phyloP scores from a whole-genome alignment of 331 rosid species.

The Quercus tomentella region DNA sequence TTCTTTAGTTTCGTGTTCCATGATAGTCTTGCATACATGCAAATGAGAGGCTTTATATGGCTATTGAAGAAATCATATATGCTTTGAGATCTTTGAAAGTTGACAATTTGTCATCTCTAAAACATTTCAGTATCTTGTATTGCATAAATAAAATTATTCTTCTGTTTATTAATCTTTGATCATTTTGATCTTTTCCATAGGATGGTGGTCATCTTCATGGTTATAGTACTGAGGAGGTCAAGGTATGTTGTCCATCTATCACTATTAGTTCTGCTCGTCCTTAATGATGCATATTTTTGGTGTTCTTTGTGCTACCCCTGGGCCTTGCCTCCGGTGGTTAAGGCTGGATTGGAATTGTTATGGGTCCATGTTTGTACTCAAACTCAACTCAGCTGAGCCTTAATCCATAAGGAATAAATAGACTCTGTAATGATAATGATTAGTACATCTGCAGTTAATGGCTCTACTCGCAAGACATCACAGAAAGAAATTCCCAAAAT shows the following conservation, averaged over 20 bases:
- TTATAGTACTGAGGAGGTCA: constrained; percentile 27
- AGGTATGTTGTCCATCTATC: constrained; percentile 21
- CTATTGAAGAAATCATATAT: not conserved
- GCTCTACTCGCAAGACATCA: constrained; percentile 35
- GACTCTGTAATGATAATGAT: not conserved
- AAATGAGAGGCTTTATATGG: too few relatives aligned
- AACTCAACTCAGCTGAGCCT: too few relatives aligned
- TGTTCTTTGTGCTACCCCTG: not conserved
- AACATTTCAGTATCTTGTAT: not conserved
- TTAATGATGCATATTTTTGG: not conserved
- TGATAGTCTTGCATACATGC: not conserved
- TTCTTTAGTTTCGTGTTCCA: not conserved
- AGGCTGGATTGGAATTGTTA: not conserved
- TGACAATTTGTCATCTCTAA: not conserved
- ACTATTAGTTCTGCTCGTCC: not conserved
- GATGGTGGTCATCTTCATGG: constrained; percentile 21
- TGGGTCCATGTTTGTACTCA: not conserved
- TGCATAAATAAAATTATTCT: not conserved
- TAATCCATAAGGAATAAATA: not conserved
- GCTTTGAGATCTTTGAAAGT: not conserved
- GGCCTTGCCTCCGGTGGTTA: not conserved
- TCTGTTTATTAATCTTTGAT: not conserved
- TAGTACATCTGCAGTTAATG: constrained; percentile 19
- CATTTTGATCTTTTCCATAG: constrained; percentile 7
- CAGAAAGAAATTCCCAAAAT: constrained; percentile 34